Base-by-base conservation (phyloP, 2,329 filamentous ascomycete genomes). In the Fusarium begoniae region DNA sequence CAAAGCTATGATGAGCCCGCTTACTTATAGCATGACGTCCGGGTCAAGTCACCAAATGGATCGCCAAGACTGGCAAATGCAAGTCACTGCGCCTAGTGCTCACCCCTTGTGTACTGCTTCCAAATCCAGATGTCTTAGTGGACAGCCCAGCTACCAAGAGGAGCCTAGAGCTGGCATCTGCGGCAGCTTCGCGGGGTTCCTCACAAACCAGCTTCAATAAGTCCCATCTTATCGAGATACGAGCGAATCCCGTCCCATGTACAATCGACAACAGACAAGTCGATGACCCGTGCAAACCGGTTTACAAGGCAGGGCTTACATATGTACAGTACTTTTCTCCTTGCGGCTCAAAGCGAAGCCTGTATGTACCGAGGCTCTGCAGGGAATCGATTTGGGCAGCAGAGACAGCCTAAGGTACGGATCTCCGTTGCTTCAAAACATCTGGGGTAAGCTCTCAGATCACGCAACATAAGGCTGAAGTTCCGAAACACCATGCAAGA, bases 401-500 rank as follows among this genome's bases (percentile, higher is more conserved):
- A 69, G 32, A 54, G 17, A 48, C 30, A 44, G 41, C 59, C 66
- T 45, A 66, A 64, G 54, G 43, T 63, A 72, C 56, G 20, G 69
- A 70, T 73, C 69, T 60, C 43, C 69, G 43, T 62, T 48, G 28
- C 69, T 59, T 73, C 55, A 54, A 57, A 48, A 51, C 63, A 73
- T 68, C 58, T 51, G 59, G 66, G 69, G 69, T 67, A 75, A 67
- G 66, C 43, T 62, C 57, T 48, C 44, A 50, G 48, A 71, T 71
- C 63, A 75, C 69, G 70, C 73, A 75, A 68, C 57, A 64, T 64
- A 73, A 74, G 73, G 73, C 73, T 73, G 66, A 75, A 58, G 48
- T 68, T 62, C 24, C 50, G 56, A 74, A 70, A 43, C 43, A 54
- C 14, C 54, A 72, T 69, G 71, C 59, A 69, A 43, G 50, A 44